phyloP scores from a whole-genome alignment of 805 yeast genomes.

The Yamadazyma insecticola region DNA sequence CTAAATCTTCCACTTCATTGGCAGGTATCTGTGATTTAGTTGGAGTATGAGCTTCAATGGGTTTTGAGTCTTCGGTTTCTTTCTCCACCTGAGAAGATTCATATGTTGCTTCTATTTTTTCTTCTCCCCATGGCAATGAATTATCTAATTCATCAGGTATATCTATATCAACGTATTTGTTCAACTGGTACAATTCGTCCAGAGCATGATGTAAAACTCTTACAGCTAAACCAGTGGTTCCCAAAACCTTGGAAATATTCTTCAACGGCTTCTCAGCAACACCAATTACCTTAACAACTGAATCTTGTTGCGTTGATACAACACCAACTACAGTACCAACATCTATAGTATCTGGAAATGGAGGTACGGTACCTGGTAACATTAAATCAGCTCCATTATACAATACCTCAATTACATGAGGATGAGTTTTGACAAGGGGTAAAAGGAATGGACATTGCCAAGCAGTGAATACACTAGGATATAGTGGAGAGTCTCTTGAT shows the following conservation, averaged over 20 bases:
- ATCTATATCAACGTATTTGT: constrained; percentile 39
- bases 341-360: constrained; percentile 46
- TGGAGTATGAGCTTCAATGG: constrained; percentile 4
- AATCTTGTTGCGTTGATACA: constrained; percentile 55
- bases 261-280: constrained; percentile 46
- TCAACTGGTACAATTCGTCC: constrained; percentile 57
- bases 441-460: constrained; percentile 67
- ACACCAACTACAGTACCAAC: constrained; percentile 68
- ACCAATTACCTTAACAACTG: constrained; percentile 71
- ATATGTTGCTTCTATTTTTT: constrained; percentile 2
- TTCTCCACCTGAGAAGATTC: constrained; percentile 6
- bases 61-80: constrained; percentile 6
- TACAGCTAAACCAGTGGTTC: constrained; percentile 76
- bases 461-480: constrained; percentile 70
- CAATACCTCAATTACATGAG: constrained; percentile 65
- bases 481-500: constrained; percentile 45
- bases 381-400: constrained; percentile 76
- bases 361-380: constrained; percentile 67
- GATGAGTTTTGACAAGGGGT: constrained; percentile 69
- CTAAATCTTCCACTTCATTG: constrained; percentile 10
- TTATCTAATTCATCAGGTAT: constrained; percentile 24
- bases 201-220: constrained; percentile 59
- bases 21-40: constrained; percentile 1
- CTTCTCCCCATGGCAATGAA: constrained; percentile 32
- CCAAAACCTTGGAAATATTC: constrained; percentile 44